Conservation (phyloP, 75 land plant species). For the Selaginella moellendorffii region DNA sequence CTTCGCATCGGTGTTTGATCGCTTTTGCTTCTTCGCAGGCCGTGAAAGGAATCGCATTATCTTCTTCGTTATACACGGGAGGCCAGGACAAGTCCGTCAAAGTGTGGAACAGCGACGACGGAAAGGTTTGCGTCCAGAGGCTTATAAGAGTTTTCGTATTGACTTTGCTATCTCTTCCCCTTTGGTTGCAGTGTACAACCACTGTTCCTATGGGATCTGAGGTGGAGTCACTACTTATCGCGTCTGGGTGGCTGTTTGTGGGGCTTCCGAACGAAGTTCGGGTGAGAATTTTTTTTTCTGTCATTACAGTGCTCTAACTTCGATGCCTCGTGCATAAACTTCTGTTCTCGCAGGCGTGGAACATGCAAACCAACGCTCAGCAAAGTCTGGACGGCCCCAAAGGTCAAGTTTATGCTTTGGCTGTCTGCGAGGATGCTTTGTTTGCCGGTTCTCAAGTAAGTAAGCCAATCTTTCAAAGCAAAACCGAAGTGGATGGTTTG, state of each 20-base stretch:
- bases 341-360: conserved; percentile 44
- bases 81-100: conserved; percentile 72
- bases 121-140: conserved; percentile 38
- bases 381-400: conserved; percentile 38
- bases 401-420: conserved; percentile 69
- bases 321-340: background rate
- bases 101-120: conserved; percentile 85
- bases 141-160: background rate
- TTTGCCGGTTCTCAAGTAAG: conserved; percentile 65
- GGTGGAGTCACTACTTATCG: conserved; percentile 57
- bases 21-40: conserved; percentile 33
- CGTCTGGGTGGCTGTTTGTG: conserved; percentile 63
- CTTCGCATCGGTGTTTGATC: background rate
- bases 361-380: conserved; percentile 36
- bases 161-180: no score
- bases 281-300: conserved; percentile 25
- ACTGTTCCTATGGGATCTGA: conserved; percentile 45
- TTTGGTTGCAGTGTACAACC: conserved; percentile 39
- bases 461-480: background rate
- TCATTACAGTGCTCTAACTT: background rate
- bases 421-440: conserved; percentile 37
- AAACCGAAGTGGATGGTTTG: background rate
- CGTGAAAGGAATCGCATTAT: conserved; percentile 55
- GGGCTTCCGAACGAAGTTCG: conserved; percentile 61
- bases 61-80: conserved; percentile 79